Evolutionary conservation across 225 moss, liverwort and hornwort species (phyloP), one percentile per base, ranked within the genome.

Genomic region (Marchantia polymorpha): DNA sequence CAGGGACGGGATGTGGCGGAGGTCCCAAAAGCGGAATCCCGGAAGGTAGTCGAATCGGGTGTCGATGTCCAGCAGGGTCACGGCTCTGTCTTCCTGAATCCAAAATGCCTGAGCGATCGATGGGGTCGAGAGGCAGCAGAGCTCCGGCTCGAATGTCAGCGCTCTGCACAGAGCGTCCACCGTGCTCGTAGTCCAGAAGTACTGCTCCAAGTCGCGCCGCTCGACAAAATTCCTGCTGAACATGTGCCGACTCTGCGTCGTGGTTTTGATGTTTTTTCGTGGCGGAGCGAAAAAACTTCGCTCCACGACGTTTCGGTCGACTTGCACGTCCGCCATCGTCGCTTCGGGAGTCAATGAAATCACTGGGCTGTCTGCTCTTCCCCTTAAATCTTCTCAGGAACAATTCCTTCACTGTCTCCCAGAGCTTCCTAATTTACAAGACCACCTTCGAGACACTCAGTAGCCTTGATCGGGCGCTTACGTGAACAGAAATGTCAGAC

Each of bases 161-260:
- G 93, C 87, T 52, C 72, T 69, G 0, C 81, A 81, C 14, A 92
- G 75, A 6, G 81, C 84, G 30, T 86, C 64, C 7, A 94, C 88
- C 0, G 88, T 94, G 39, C 65, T 84, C 70, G 75, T 77, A 5
- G 91, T 94, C 92, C 90, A 91, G 31, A 90, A 78, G 46, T 94
- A 94, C 39, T 94, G 90, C 76, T 93, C 90, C 72, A 93, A 56
- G 61, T 92, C 92, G 69, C 87, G 92, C 19, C 90, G 90, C 86
- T 93, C 89, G 2, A 76, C 79, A 23, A 93, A 93, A n/a, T n/a
- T 26, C 90, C 93, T 15, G 80, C 84, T 82, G 74, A 91, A 93
- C 91, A 93, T 93, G 84, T 90, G 89, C 60, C 85, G 79, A 12
- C 0, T 31, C 30, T n/a, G 15, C 39, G 27, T 54, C 7, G 53